Evolutionary conservation across 2,329 filamentous ascomycete genomes (phyloP).

Genomic region (Rhynchosporium graminicola): DNA sequence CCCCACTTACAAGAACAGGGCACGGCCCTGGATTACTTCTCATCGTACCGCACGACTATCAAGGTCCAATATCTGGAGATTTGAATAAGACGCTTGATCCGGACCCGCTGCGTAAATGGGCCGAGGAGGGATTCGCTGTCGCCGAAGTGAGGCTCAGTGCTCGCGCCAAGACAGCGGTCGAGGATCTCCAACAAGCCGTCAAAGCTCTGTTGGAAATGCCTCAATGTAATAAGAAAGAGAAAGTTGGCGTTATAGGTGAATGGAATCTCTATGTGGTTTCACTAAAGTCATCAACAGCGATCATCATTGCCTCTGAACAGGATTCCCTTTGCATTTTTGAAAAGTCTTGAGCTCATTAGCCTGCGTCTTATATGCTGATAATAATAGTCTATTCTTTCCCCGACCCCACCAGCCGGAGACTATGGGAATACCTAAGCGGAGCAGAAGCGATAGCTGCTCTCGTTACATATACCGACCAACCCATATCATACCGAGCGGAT

Average conservation of each 20-base stretch:
- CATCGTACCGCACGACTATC: conserved; percentile 29
- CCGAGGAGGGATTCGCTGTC: conserved; percentile 43
- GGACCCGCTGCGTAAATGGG: conserved; percentile 43
- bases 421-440: conserved; percentile 10
- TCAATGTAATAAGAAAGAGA: conserved; percentile 17
- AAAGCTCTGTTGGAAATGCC: conserved; percentile 20
- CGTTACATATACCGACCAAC: conserved; percentile 10
- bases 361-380: neutral
- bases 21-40: conserved; percentile 42
- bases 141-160: conserved; percentile 27
- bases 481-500: neutral
- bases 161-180: neutral
- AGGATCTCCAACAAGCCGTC: conserved; percentile 11
- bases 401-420: no score
- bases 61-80: conserved; percentile 20
- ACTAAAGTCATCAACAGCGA: no score
- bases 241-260: conserved; percentile 23
- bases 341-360: neutral
- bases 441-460: conserved; percentile 13
- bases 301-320: neutral
- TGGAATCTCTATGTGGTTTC: neutral
- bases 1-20: conserved; percentile 36
- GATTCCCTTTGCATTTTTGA: no score
- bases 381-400: conserved; percentile 12
- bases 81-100: conserved; percentile 28